phyloP scores from a whole-genome alignment of 2,329 filamentous ascomycete genomes.

The Pyrenophora graminea region DNA sequence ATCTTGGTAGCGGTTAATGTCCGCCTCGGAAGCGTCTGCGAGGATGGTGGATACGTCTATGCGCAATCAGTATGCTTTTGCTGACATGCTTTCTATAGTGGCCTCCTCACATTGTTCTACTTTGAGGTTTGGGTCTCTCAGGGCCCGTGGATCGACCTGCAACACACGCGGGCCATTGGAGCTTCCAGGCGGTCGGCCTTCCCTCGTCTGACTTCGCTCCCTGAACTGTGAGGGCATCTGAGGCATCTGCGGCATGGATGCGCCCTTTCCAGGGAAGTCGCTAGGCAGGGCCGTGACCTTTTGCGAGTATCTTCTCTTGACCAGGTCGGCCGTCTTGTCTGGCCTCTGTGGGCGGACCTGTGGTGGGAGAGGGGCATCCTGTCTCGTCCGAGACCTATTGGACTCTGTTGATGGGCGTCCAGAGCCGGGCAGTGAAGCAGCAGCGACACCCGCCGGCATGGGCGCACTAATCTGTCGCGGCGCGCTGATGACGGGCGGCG shows the following conservation, averaged over 20 bases:
- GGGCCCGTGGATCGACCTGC: constrained; percentile 72
- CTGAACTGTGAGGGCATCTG: constrained; percentile 64
- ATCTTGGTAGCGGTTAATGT: constrained; percentile 80
- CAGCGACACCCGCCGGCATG: constrained; percentile 39
- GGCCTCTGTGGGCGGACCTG: constrained; percentile 50
- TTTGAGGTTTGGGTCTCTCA: constrained; percentile 78
- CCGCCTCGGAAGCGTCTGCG: constrained; percentile 82
- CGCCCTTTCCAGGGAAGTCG: constrained; percentile 66
- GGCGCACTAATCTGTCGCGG: constrained; percentile 58
- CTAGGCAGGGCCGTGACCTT: constrained; percentile 79
- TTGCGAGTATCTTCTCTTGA: constrained; percentile 93
- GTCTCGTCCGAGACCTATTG: constrained; percentile 40
- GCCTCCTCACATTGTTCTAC: constrained; percentile 73
- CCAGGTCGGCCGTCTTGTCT: constrained; percentile 72
- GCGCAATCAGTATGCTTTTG: constrained; percentile 9
- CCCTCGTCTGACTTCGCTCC: constrained; percentile 51
- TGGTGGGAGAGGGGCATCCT: constrained; percentile 24
- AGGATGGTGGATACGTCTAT: constrained; percentile 70
- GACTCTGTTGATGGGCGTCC: constrained; percentile 45
- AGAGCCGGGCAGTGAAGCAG: constrained; percentile 41
- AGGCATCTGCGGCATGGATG: constrained; percentile 67
- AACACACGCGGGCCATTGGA: constrained; percentile 59
- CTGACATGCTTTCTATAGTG: constrained; percentile 3
- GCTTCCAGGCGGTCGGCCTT: constrained; percentile 53
- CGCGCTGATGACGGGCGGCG: constrained; percentile 54